phyloP scores from a whole-genome alignment of 129 eudicot species.

The Erigeron canadensis region DNA sequence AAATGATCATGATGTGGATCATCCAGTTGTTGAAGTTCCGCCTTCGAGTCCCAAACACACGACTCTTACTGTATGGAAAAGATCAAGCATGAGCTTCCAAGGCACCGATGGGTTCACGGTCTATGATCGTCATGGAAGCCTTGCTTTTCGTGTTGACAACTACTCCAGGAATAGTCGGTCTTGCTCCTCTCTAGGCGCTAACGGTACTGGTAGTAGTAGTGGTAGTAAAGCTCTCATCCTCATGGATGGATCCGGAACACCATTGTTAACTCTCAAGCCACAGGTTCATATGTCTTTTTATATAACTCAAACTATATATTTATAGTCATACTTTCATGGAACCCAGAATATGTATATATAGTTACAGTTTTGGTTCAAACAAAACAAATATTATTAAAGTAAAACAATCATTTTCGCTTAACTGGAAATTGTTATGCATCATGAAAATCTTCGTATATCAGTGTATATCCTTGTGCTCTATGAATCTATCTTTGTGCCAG shows the following conservation, averaged over 20 bases:
- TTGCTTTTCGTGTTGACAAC: conserved; percentile 53
- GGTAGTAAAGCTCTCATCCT: conserved; percentile 27
- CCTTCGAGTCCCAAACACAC: conserved; percentile 11
- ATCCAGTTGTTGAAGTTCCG: conserved; percentile 3
- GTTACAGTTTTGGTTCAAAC: too few relatives aligned
- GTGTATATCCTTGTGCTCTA: too few relatives aligned
- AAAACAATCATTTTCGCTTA: too few relatives aligned
- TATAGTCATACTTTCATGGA: background rate
- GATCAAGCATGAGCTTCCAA: conserved; percentile 58
- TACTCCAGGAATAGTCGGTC: conserved; percentile 40
- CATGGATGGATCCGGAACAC: conserved; percentile 45
- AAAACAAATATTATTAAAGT: too few relatives aligned
- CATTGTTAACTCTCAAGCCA: conserved; percentile 41
- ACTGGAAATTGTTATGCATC: too few relatives aligned
- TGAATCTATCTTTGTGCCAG: too few relatives aligned
- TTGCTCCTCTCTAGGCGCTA: conserved; percentile 9
- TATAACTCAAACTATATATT: background rate
- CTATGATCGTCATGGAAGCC: conserved; percentile 31
- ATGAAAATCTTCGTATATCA: too few relatives aligned
- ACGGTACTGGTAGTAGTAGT: background rate
- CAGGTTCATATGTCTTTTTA: conserved; percentile 23
- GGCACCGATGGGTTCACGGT: conserved; percentile 54
- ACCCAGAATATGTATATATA: too few relatives aligned
- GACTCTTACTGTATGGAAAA: conserved; percentile 46
- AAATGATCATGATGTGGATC: background rate